Conservation (phyloP, 768 basidiomycete species). For the Neoboletus brunneissimus region DNA sequence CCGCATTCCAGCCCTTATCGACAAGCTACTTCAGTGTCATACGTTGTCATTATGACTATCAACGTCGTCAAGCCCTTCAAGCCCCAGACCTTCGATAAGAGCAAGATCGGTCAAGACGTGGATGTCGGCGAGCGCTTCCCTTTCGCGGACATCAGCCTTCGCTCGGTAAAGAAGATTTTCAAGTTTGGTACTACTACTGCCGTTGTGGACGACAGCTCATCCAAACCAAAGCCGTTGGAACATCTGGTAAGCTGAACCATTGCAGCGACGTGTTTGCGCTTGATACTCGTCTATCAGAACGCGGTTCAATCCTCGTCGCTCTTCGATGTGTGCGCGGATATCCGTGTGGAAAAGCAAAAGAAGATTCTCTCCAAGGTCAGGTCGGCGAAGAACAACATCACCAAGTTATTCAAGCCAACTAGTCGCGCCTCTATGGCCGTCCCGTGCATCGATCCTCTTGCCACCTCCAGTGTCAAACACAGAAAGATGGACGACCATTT, state of each 20-base stretch:
- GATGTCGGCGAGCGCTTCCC: background rate
- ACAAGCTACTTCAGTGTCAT: background rate
- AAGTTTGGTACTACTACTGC: constrained; percentile 7
- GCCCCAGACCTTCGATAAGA: constrained; percentile 4
- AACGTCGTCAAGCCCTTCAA: constrained; percentile 14
- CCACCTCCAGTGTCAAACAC: background rate
- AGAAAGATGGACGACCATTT: background rate
- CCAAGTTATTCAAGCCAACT: constrained; percentile 15
- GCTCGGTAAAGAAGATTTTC: constrained; percentile 3
- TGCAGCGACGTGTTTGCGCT: background rate
- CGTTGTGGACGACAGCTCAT: background rate
- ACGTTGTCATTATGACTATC: constrained; percentile 13
- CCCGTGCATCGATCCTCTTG: background rate
- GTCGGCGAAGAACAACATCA: constrained; percentile 11
- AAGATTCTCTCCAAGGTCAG: constrained; percentile 11
- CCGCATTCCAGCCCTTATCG: background rate
- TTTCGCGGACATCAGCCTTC: background rate
- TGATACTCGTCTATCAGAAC: background rate
- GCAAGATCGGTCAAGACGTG: background rate
- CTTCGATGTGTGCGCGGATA: background rate
- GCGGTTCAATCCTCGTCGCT: background rate
- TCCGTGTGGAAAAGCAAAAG: constrained; percentile 3
- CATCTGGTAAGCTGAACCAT: constrained; percentile 2
- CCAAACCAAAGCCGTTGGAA: background rate
- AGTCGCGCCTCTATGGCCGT: background rate